Conservation (phyloP, 345 rosid genomes). For the Moricandia arvensis region DNA sequence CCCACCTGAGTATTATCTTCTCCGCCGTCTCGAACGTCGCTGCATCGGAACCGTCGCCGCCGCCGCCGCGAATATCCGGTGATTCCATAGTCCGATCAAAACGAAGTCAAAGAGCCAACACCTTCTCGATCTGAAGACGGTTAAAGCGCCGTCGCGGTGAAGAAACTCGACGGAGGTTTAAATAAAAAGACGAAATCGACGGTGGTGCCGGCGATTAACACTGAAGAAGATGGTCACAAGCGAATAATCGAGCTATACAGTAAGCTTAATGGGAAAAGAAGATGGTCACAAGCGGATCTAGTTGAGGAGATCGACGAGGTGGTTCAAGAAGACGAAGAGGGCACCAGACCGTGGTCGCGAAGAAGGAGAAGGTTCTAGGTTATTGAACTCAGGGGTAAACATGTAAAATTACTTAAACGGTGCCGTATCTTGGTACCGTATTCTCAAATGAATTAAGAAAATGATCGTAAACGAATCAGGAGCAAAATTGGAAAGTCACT, state of each 20-base stretch:
- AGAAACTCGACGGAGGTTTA: constrained; percentile 63
- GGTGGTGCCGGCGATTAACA: constrained; percentile 43
- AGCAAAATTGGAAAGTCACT: neutral
- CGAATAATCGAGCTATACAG: constrained; percentile 65
- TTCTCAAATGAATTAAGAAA: neutral
- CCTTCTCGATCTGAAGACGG: constrained; percentile 65
- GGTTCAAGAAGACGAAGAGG: constrained; percentile 85
- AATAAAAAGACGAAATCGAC: constrained; percentile 54
- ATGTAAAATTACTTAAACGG: constrained; percentile 32
- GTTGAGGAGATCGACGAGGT: constrained; percentile 81
- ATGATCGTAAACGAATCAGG: neutral
- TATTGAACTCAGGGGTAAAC: constrained; percentile 69
- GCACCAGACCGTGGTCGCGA: constrained; percentile 70
- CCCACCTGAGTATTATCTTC: constrained; percentile 81
- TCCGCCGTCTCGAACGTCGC: constrained; percentile 55
- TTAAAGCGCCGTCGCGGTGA: constrained; percentile 69
- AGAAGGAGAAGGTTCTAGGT: constrained; percentile 83
- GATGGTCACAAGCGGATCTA: constrained; percentile 75
- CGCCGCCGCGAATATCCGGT: neutral
- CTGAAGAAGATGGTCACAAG: constrained; percentile 45
- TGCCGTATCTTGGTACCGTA: neutral
- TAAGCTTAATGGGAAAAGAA: constrained; percentile 73
- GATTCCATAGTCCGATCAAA: constrained; percentile 22
- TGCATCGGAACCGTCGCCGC: neutral
- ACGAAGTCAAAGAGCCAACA: constrained; percentile 54